A percentile compares a stretch with the other conserved stretches of the same genome.
Evolutionary conservation across 1,284 basidiomycete genomes (phyloP).

Genomic region (Marasmius fiardii): DNA sequence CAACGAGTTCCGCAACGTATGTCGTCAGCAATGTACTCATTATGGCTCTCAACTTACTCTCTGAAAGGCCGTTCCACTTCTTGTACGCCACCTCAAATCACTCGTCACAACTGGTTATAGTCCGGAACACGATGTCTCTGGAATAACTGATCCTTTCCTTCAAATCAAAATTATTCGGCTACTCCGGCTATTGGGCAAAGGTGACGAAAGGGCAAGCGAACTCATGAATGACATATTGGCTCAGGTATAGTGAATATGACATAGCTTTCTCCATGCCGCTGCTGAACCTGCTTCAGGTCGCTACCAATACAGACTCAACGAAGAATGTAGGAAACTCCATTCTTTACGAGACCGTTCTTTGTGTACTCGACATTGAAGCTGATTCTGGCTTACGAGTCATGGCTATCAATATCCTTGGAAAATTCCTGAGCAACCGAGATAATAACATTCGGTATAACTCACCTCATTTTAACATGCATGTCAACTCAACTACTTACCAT

Average conservation of each 20-base stretch:
- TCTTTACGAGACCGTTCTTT: conserved; percentile 96
- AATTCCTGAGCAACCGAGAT: conserved; percentile 96
- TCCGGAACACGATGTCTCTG: conserved; percentile 99
- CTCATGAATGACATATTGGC: conserved; percentile 99
- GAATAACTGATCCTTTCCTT: conserved; percentile 98
- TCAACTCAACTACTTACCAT: neutral
- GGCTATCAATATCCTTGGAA: conserved; percentile 99
- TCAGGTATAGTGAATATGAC: conserved; percentile 51
- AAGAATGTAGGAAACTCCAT: conserved; percentile 99
- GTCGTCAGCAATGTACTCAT: conserved; percentile 16
- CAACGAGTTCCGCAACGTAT: conserved; percentile 86
- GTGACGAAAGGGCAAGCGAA: conserved; percentile 86
- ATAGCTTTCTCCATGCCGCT: neutral
- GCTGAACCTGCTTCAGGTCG: conserved; percentile 57
- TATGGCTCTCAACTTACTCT: conserved; percentile 5
- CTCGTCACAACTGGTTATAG: conserved; percentile 97
- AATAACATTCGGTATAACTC: conserved; percentile 91
- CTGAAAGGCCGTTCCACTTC: conserved; percentile 81
- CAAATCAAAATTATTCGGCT: conserved; percentile 98
- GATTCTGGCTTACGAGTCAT: conserved; percentile 95
- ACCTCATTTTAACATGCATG: neutral
- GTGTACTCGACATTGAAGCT: conserved; percentile 97
- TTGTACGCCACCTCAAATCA: conserved; percentile 95
- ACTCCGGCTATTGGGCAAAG: conserved; percentile 83
- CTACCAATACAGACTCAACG: conserved; percentile 96